phyloP scores from a whole-genome alignment of 306 rosid species.

The Glycine soja region DNA sequence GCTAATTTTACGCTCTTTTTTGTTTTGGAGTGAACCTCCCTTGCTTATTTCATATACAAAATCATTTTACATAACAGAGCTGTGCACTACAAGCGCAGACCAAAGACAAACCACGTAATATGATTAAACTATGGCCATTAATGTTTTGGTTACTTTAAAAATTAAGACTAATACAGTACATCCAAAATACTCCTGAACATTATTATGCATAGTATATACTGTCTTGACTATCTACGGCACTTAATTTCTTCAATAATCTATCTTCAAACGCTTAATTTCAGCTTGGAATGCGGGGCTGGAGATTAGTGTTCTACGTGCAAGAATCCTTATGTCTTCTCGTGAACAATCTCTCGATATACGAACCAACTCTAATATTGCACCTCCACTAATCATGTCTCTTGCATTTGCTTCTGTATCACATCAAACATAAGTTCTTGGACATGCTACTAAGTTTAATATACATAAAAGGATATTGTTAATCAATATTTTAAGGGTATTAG shows the following conservation, averaged over 20 bases:
- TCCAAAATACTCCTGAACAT: background rate
- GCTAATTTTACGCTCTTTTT: background rate
- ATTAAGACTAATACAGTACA: background rate
- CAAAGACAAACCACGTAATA: slow-evolving; percentile 24
- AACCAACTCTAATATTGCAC: slow-evolving; percentile 81
- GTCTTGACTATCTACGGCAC: background rate
- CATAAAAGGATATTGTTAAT: no score
- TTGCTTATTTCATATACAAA: slow-evolving; percentile 54
- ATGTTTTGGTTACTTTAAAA: slow-evolving; percentile 4
- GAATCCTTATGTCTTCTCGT: slow-evolving; percentile 79
- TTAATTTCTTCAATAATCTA: slow-evolving; percentile 47
- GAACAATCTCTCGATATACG: slow-evolving; percentile 80
- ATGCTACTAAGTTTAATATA: slow-evolving; percentile 14
- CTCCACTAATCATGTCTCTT: slow-evolving; percentile 81
- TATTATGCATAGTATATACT: slow-evolving; percentile 5
- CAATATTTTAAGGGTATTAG: no score
- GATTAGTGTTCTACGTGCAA: slow-evolving; percentile 71
- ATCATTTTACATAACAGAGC: slow-evolving; percentile 55
- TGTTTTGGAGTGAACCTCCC: background rate
- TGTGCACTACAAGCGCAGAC: slow-evolving; percentile 30
- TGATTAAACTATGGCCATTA: slow-evolving; percentile 24
- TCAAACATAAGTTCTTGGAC: slow-evolving; percentile 13
- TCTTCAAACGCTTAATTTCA: slow-evolving; percentile 65
- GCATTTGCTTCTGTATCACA: slow-evolving; percentile 77
- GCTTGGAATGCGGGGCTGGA: slow-evolving; percentile 76